These are phyloP conservation scores for Erigeron canadensis DNA, from an alignment of 129 eudicot species.

Conservation along the genomic window DNA sequence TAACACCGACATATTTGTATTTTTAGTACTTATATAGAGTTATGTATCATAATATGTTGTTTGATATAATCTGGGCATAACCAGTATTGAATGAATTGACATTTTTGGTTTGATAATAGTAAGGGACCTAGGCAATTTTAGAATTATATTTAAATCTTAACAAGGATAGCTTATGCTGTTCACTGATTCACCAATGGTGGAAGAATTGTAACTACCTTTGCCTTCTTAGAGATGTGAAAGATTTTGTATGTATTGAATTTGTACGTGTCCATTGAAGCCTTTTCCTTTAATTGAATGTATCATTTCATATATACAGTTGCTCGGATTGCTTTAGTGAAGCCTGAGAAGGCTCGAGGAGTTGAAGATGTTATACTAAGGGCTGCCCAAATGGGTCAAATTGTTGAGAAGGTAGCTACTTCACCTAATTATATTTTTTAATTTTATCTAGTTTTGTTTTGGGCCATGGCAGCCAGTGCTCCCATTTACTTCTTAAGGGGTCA, in stretches of 20 bases:
- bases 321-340: conserved; percentile 94
- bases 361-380: conserved; percentile 92
- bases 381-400: conserved; percentile 94
- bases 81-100: no score
- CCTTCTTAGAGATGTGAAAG: not conserved
- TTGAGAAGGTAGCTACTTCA: conserved; percentile 57
- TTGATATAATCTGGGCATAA: no score
- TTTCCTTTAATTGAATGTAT: not conserved
- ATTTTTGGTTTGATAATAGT: no score
- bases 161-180: no score
- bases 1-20: not conserved
- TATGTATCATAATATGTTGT: no score
- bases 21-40: not conserved
- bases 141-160: no score
- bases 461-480: no score
- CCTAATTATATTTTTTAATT: not conserved
- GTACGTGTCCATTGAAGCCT: not conserved
- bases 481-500: no score
- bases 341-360: conserved; percentile 98
- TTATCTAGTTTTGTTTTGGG: no score
- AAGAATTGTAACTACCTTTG: not conserved
- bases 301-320: conserved; percentile 52
- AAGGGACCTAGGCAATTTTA: no score
- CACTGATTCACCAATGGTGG: no score
- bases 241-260: not conserved